Evolutionary conservation across 345 rosid genomes (phyloP).

Genomic region (Eucalyptus pauciflora): DNA sequence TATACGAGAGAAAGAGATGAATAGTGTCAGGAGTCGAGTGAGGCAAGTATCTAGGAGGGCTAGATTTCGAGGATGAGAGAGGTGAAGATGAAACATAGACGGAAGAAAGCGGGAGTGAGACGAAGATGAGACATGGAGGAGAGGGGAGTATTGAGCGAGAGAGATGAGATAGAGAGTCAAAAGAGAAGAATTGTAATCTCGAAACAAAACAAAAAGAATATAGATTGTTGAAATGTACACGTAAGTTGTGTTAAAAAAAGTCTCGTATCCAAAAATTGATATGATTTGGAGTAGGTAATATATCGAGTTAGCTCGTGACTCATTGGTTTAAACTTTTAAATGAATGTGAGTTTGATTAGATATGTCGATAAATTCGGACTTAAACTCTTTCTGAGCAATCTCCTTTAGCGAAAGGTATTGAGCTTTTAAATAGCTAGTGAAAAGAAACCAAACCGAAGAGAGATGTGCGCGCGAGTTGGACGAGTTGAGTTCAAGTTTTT

Average conservation of each 20-base stretch:
- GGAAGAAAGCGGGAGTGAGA: fast-evolving
- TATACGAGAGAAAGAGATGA: background rate
- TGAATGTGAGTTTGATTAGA: fast-evolving
- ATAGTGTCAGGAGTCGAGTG: background rate
- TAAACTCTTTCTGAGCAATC: fast-evolving
- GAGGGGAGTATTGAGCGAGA: background rate
- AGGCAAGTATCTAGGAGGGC: background rate
- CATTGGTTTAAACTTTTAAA: fast-evolving
- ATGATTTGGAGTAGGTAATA: fast-evolving
- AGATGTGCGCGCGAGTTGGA: no score
- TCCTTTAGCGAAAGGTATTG: no score
- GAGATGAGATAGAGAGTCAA: no score
- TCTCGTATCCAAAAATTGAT: fast-evolving
- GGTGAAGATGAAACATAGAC: background rate
- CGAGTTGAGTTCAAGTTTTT: no score
- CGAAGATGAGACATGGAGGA: background rate
- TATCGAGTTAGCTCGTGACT: fast-evolving
- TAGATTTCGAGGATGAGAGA: background rate
- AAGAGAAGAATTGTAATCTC: no score
- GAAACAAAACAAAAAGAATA: no score
- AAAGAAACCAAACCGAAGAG: no score
- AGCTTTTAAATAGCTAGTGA: no score
- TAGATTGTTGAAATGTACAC: fast-evolving
- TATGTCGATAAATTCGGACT: fast-evolving
- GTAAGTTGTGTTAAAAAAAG: fast-evolving